Percentiles rank a stretch among this genome's conserved stretches.
phyloP scores from a whole-genome alignment of 2,329 filamentous ascomycete genomes.

The Ophiostoma montium region DNA sequence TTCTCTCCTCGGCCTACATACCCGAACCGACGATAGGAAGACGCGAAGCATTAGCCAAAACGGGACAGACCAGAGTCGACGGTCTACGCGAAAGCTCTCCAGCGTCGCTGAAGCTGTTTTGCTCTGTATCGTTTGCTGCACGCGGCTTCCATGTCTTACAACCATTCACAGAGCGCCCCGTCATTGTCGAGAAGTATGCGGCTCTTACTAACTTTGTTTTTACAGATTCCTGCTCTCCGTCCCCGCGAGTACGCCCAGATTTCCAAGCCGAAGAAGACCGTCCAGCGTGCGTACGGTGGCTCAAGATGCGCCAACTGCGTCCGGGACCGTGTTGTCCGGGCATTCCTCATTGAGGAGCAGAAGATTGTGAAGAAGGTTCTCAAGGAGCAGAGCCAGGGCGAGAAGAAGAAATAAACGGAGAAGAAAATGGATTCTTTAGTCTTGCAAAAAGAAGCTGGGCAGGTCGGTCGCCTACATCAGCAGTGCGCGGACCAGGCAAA shows the following conservation, averaged over 20 bases:
- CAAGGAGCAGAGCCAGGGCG: constrained; percentile 61
- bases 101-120: no score
- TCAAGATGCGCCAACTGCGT: constrained; percentile 98
- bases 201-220: not conserved
- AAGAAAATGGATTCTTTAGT: not conserved
- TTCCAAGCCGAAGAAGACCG: constrained; percentile 98
- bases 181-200: no score
- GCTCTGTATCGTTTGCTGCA: no score
- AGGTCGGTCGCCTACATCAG: not conserved
- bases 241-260: constrained; percentile 95
- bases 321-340: constrained; percentile 91
- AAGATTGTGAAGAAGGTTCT: constrained; percentile 99
- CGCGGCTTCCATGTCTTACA: no score
- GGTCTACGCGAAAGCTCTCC: no score
- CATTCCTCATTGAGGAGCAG: constrained; percentile 99
- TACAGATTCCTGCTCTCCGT: constrained; percentile 69
- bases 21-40: no score
- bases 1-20: not conserved
- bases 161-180: no score
- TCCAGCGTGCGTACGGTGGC: constrained; percentile 95
- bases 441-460: constrained; percentile 4
- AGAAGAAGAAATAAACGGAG: constrained; percentile 14
- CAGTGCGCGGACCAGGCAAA: not conserved
- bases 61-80: no score
- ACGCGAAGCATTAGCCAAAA: no score